phyloP scores from a whole-genome alignment of 2,329 filamentous ascomycete species.

The Pochonia chlamydosporia region DNA sequence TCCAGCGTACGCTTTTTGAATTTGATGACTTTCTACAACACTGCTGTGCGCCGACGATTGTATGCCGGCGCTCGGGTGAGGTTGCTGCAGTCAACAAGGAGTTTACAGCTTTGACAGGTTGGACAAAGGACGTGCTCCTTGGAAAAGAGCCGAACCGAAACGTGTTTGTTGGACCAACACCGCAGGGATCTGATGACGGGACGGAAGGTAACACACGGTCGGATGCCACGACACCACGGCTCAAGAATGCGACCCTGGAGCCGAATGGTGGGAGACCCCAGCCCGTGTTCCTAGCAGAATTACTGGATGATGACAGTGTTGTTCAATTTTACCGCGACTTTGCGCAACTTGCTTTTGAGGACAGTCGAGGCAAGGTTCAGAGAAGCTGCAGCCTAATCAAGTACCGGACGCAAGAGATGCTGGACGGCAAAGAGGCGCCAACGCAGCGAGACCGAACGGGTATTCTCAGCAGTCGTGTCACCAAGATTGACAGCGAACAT shows the following conservation, averaged over 20 bases:
- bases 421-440: constrained; percentile 33
- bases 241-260: constrained; percentile 38
- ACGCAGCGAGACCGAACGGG: constrained; percentile 40
- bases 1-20: constrained; percentile 87
- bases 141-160: constrained; percentile 86
- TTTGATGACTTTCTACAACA: constrained; percentile 90
- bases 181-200: constrained; percentile 27
- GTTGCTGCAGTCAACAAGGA: constrained; percentile 95
- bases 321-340: constrained; percentile 97
- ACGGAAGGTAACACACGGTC: constrained; percentile 22
- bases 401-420: constrained; percentile 70
- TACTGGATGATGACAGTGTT: constrained; percentile 89
- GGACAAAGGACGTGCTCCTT: constrained; percentile 83
- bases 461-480: constrained; percentile 54
- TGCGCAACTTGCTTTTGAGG: constrained; percentile 84
- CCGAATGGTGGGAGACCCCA: constrained; percentile 50
- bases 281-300: constrained; percentile 84
- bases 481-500: constrained; percentile 63
- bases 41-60: constrained; percentile 83
- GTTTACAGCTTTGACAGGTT: constrained; percentile 91
- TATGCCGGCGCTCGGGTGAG: constrained; percentile 87
- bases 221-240: constrained; percentile 46
- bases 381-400: constrained; percentile 82
- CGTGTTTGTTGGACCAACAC: constrained; percentile 59
- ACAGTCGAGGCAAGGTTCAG: constrained; percentile 79